Evolutionary conservation across 495 filamentous ascomycete species (phyloP).

Genomic region (Cercophora sp.): DNA sequence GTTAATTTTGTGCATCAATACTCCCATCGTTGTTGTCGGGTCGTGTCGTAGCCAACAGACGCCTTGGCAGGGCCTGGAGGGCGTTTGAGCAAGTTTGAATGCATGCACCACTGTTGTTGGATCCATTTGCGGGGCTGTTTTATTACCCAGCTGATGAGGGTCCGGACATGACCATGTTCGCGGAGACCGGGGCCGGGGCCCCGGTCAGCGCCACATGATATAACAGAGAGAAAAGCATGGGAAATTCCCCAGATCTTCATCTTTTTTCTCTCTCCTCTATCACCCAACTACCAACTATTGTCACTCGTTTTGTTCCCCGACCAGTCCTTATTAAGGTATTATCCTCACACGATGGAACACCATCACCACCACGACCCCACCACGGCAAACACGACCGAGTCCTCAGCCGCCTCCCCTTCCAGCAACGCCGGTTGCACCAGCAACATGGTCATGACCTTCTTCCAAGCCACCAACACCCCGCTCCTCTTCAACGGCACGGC

Average conservation of each 20-base stretch:
- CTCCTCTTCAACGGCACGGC: conserved; percentile 65
- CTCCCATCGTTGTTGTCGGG: no score
- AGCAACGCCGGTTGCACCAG: neutral
- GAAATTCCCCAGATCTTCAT: neutral
- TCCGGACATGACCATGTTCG: neutral
- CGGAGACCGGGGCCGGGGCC: no score
- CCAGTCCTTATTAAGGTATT: neutral
- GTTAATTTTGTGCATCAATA: no score
- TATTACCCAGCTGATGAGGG: neutral
- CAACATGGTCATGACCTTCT: conserved; percentile 36
- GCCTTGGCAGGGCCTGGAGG: no score
- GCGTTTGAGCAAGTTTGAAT: no score
- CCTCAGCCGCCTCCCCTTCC: neutral
- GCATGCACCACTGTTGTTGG: no score
- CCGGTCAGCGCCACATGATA: neutral
- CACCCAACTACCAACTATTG: neutral
- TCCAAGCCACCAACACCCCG: conserved; percentile 54
- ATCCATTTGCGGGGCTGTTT: no score
- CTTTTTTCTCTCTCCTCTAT: neutral
- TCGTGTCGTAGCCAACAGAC: no score
- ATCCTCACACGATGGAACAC: neutral
- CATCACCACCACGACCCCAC: neutral
- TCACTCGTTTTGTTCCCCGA: neutral
- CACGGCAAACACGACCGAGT: no score
- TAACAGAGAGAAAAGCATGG: neutral